Percentiles rank a stretch among this genome's conserved stretches.
These are phyloP conservation scores for Ustilago loliicola DNA, from an alignment of 1,284 basidiomycete genomes.

Conservation along the genomic window DNA sequence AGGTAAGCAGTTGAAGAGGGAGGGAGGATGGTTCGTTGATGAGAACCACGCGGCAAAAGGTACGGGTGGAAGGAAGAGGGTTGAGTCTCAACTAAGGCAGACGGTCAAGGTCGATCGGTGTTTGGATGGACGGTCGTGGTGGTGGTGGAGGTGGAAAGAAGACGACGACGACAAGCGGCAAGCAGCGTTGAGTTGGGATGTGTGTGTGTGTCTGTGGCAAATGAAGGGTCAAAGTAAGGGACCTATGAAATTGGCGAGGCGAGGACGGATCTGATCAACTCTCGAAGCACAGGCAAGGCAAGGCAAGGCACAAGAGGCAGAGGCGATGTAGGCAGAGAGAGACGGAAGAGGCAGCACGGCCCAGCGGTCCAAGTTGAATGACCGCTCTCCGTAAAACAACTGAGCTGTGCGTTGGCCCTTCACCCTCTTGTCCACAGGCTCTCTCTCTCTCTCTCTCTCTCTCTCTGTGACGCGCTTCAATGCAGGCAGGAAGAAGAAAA, in stretches of 20 bases:
- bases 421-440: too few species aligned
- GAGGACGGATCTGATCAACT: not conserved
- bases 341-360: conserved; percentile 1
- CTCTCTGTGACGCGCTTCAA: not conserved
- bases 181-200: not conserved
- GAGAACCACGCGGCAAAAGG: conserved; percentile 10
- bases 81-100: conserved; percentile 51
- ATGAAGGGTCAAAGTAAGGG: not conserved
- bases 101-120: conserved; percentile 11
- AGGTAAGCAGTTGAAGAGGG: not conserved
- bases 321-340: not conserved
- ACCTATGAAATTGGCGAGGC: not conserved
- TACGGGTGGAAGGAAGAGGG: conserved; percentile 3
- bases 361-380: conserved; percentile 5
- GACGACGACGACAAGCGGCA: conserved; percentile 7
- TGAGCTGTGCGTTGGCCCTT: not conserved
- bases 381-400: too few species aligned
- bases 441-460: not conserved
- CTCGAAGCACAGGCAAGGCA: not conserved
- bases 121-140: conserved; percentile 17
- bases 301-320: not conserved
- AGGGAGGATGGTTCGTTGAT: conserved; percentile 3
- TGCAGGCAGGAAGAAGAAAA: not conserved
- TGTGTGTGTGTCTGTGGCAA: conserved; percentile 12
- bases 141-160: conserved; percentile 7